phyloP scores from a whole-genome alignment of 495 filamentous ascomycete genomes.

The Talaromyces borbonicus region DNA sequence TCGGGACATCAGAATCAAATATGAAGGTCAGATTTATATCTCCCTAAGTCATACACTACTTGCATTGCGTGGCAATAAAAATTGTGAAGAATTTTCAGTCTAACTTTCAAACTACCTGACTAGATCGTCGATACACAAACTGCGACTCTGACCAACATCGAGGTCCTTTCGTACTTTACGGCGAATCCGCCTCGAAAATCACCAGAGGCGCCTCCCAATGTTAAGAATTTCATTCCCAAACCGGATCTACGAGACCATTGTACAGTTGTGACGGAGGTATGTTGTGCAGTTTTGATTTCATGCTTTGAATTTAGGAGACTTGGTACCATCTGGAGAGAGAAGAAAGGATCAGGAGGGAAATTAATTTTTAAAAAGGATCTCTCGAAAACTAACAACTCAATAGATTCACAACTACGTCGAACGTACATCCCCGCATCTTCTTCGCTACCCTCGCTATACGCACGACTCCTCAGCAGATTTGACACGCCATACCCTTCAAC shows the following conservation, averaged over 20 bases:
- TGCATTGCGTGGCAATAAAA: too few relatives aligned
- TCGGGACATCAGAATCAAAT: neutral
- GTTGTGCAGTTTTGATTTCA: conserved; percentile 1
- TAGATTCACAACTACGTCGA: conserved; percentile 37
- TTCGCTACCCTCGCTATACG: conserved; percentile 23
- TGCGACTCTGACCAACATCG: conserved; percentile 53
- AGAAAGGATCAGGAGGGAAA: too few relatives aligned
- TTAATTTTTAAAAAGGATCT: too few relatives aligned
- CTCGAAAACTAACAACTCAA: too few relatives aligned
- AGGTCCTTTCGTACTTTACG: conserved; percentile 50
- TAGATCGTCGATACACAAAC: conserved; percentile 55
- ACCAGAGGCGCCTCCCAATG: conserved; percentile 24
- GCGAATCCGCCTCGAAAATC: conserved; percentile 36
- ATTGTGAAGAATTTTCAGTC: too few relatives aligned
- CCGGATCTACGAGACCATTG: conserved; percentile 38
- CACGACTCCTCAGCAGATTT: conserved; percentile 13
- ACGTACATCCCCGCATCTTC: conserved; percentile 30
- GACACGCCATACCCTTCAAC: conserved; percentile 18
- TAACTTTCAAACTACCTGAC: neutral
- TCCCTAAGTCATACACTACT: neutral
- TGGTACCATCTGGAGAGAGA: too few relatives aligned
- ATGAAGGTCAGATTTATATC: neutral
- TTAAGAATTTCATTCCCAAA: conserved; percentile 29
- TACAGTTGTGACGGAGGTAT: conserved; percentile 42
- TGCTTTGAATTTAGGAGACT: too few relatives aligned